A percentile compares a stretch with the other conserved stretches of the same genome.
Evolutionary conservation across 164 flowering plant species (phyloP).

Genomic region (Magnolia changhungtana): DNA sequence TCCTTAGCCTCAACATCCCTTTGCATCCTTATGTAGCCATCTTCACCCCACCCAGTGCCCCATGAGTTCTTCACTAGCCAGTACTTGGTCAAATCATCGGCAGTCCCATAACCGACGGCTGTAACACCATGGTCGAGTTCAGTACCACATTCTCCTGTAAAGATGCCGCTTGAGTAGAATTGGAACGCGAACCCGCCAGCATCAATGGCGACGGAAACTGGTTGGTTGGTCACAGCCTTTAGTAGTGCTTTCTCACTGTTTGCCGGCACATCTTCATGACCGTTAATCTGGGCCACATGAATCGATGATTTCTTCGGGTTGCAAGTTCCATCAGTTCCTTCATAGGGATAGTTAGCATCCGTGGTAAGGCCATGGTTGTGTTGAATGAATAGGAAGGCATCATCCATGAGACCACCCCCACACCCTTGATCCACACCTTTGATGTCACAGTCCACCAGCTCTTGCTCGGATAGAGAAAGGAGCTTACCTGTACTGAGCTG

Average conservation of each 20-base stretch:
- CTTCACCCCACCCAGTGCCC: conserved; percentile 31
- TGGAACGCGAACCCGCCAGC: conserved; percentile 21
- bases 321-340: conserved; percentile 15
- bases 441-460: conserved; percentile 28
- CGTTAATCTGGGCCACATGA: conserved; percentile 16
- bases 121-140: conserved; percentile 28
- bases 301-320: conserved; percentile 6
- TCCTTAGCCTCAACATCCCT: conserved; percentile 20
- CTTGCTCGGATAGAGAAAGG: conserved; percentile 25
- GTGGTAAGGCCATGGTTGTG: conserved; percentile 24
- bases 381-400: conserved; percentile 23
- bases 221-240: conserved; percentile 27
- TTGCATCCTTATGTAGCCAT: conserved; percentile 25
- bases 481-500: conserved; percentile 16
- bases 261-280: conserved; percentile 24
- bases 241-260: conserved; percentile 20
- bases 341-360: conserved; percentile 20
- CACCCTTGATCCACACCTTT: conserved; percentile 21
- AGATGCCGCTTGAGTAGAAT: conserved; percentile 27
- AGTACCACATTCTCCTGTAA: conserved; percentile 21
- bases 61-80: conserved; percentile 38
- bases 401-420: conserved; percentile 24
- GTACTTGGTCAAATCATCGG: conserved; percentile 22
- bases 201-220: conserved; percentile 32
- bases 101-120: conserved; percentile 23